Percentiles rank a stretch among this genome's conserved stretches.
These are phyloP conservation scores for Pseudocercospora fuligena DNA, from an alignment of 2,329 filamentous ascomycete genomes.

Conservation along the genomic window DNA sequence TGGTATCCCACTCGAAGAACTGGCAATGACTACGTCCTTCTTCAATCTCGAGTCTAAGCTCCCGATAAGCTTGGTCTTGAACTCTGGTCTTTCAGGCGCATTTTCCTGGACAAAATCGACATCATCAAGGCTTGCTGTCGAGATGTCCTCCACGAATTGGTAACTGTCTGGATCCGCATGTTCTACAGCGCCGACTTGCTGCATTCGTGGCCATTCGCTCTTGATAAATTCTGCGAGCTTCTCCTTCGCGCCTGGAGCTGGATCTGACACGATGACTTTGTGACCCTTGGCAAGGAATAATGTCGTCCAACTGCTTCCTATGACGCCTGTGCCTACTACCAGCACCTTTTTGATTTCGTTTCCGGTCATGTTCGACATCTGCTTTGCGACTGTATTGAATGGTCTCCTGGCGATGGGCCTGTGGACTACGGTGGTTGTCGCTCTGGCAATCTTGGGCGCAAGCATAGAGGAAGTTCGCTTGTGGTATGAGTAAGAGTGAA, in stretches of 20 bases:
- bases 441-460: slow-evolving; percentile 1
- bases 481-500: slow-evolving; percentile 12
- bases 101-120: slow-evolving; percentile 46
- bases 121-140: slow-evolving; percentile 21
- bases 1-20: slow-evolving; percentile 23
- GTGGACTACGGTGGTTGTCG: background rate
- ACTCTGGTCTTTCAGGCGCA: slow-evolving; percentile 44
- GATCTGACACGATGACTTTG: slow-evolving; percentile 50
- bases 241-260: slow-evolving; percentile 43
- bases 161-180: slow-evolving; percentile 27
- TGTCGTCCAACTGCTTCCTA: slow-evolving; percentile 50
- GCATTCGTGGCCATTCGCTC: slow-evolving; percentile 31
- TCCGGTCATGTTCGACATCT: slow-evolving; percentile 4
- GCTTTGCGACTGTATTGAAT: background rate
- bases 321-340: slow-evolving; percentile 47
- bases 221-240: slow-evolving; percentile 36
- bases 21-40: slow-evolving; percentile 45
- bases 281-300: slow-evolving; percentile 47
- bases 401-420: background rate
- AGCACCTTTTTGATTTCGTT: slow-evolving; percentile 33
- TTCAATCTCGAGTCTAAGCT: slow-evolving; percentile 41
- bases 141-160: slow-evolving; percentile 29
- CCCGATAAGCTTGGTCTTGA: slow-evolving; percentile 47
- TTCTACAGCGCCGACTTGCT: slow-evolving; percentile 23
- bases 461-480: slow-evolving; percentile 8